Percentiles rank a stretch among this genome's conserved stretches.
phyloP scores from a whole-genome alignment of 2,329 filamentous ascomycete species.

The Xylariaceae sp. region DNA sequence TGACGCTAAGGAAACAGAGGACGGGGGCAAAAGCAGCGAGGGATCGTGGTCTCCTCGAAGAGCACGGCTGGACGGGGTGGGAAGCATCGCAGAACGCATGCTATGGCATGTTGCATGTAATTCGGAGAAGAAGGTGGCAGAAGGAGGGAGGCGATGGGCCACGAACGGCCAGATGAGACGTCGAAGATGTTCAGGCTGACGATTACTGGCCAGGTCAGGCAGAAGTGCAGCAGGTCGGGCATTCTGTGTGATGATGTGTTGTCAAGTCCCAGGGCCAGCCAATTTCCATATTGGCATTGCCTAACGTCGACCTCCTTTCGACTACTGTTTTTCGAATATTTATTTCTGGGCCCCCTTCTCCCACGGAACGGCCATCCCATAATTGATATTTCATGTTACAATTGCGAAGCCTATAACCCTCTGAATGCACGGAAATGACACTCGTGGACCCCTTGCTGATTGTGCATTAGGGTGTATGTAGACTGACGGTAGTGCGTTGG shows the following conservation, averaged over 20 bases:
- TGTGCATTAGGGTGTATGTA: too few relatives aligned
- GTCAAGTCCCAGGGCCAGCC: conserved; percentile 36
- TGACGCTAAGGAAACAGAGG: conserved; percentile 28
- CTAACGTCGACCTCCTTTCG: not conserved
- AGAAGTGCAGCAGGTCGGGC: conserved; percentile 43
- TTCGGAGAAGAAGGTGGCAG: conserved; percentile 8
- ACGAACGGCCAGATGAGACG: conserved; percentile 22
- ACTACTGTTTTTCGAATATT: conserved; percentile 4
- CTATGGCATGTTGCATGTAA: conserved; percentile 12
- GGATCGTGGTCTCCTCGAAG: conserved; percentile 18
- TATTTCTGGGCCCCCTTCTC: not conserved
- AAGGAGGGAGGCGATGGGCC: conserved; percentile 14
- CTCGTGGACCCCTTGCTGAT: too few relatives aligned
- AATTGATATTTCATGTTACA: too few relatives aligned
- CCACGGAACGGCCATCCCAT: too few relatives aligned
- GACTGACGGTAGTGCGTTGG: too few relatives aligned
- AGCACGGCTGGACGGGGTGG: conserved; percentile 15
- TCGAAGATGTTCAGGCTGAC: conserved; percentile 18
- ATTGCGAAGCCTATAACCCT: too few relatives aligned
- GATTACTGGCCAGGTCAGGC: conserved; percentile 37
- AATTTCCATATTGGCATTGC: not conserved
- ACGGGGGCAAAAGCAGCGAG: conserved; percentile 27
- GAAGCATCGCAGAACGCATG: conserved; percentile 1
- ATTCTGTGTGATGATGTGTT: conserved; percentile 46
- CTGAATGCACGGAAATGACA: too few relatives aligned